phyloP scores from a whole-genome alignment of 805 yeast species.

The Zygosaccharomyces pseudorouxii region DNA sequence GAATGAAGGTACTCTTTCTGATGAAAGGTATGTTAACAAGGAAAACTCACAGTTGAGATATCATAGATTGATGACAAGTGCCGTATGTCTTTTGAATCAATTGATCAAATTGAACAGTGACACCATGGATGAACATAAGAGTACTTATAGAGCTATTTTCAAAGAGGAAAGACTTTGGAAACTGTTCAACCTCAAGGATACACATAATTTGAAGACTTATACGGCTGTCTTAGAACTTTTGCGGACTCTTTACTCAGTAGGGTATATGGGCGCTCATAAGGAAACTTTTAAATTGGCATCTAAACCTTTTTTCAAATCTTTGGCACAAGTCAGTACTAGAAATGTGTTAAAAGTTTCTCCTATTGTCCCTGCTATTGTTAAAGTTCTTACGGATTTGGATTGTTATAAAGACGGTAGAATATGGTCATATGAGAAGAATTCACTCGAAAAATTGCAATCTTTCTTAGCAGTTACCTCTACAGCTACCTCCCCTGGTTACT shows the following conservation, averaged over 20 bases:
- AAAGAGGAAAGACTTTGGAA: constrained; percentile 44
- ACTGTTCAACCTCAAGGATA: constrained; percentile 33
- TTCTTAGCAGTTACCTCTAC: constrained; percentile 52
- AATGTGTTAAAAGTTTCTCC: constrained; percentile 43
- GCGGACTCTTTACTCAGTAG: constrained; percentile 28
- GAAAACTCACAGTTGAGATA: constrained; percentile 67
- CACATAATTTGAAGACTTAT: constrained; percentile 41
- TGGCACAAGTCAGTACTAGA: constrained; percentile 31
- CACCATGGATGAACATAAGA: constrained; percentile 21
- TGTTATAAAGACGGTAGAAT: constrained; percentile 44
- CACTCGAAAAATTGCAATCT: constrained; percentile 42
- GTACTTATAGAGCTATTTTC: constrained; percentile 36
- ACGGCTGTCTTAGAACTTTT: constrained; percentile 40
- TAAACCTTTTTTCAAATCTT: constrained; percentile 34
- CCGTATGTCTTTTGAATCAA: constrained; percentile 45
- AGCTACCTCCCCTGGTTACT: constrained; percentile 49
- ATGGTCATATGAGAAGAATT: constrained; percentile 50
- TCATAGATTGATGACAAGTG: constrained; percentile 48
- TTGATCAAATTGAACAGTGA: constrained; percentile 16
- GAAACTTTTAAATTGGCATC: constrained; percentile 33
- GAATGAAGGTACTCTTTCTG: constrained; percentile 60
- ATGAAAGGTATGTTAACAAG: constrained; percentile 60
- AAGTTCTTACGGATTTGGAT: constrained; percentile 43
- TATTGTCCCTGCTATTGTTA: constrained; percentile 46
- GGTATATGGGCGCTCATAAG: constrained; percentile 20